Conservation (phyloP, 2,329 filamentous ascomycete genomes). For the Fusarium musae region DNA sequence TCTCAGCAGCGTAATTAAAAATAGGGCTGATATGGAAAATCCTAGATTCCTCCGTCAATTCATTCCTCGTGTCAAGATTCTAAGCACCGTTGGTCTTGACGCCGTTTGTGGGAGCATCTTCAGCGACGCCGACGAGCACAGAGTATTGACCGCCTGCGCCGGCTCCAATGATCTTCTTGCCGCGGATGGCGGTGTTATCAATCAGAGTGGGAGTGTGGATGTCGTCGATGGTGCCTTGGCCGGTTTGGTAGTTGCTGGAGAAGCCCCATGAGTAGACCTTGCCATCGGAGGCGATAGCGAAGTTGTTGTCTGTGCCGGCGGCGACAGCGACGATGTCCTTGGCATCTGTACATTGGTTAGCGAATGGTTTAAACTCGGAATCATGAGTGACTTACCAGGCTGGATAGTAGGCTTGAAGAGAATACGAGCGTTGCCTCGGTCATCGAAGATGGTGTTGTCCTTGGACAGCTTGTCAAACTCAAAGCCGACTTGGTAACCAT, state of each 20-base stretch:
- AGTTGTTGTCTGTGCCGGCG: constrained; percentile 78
- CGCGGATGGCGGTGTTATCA: constrained; percentile 84
- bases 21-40: constrained; percentile 24
- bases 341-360: constrained; percentile 49
- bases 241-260: constrained; percentile 82
- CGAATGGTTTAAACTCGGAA: neutral
- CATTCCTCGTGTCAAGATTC: constrained; percentile 18
- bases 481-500: constrained; percentile 65
- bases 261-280: constrained; percentile 85
- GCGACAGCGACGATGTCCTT: constrained; percentile 66
- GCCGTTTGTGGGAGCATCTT: constrained; percentile 48
- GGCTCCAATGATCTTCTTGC: constrained; percentile 79
- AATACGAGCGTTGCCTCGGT: constrained; percentile 72
- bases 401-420: constrained; percentile 58
- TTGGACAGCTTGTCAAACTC: constrained; percentile 60
- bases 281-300: constrained; percentile 76
- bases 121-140: constrained; percentile 63
- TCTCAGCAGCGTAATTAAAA: constrained; percentile 25
- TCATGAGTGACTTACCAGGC: constrained; percentile 54
- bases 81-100: constrained; percentile 39
- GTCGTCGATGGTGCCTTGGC: constrained; percentile 81
- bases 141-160: constrained; percentile 90
- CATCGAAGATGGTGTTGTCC: constrained; percentile 70
- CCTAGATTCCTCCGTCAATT: constrained; percentile 16
- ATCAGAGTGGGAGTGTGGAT: constrained; percentile 81